Base-by-base conservation (phyloP, 2,329 filamentous ascomycete species). In the Ilyonectria robusta region DNA sequence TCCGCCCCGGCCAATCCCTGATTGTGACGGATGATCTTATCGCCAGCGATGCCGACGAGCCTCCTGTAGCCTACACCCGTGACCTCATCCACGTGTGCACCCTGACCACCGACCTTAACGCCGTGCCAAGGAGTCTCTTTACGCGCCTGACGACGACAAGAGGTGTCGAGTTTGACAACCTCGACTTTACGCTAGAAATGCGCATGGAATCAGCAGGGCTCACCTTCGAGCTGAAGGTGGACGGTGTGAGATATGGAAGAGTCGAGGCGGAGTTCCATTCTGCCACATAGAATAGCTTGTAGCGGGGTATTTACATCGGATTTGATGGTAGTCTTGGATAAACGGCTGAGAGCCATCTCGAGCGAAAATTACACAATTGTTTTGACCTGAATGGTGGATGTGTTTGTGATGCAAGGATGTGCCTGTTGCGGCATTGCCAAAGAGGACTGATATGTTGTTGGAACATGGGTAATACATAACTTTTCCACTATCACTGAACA, bases 171-270 rank as follows among this genome's bases (percentile, higher is more conserved):
- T 95, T 95, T 80, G 91, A 94, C 73, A 94, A 94, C 70, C 82
- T 95, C 33, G 92, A 95, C 76, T 95, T 95, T 67, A 93, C 92
- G 11, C 87, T 95, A 6, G 92, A 94, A 82, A 94, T 95, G 92
- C 91, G 91, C 72, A 92, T 95, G 48, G 91, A 94, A 76, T 93
- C 91, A 73, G 93, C 93, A 0, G 91, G 92, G 1, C 74, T 95
- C 65, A 89, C 91, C 2, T 95, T 95, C 79, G 92, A 95, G 81
- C 81, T 95, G 59, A 92, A 93, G 80, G 92, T 95, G 13, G 92
- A 94, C 76, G 92, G 92, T 0, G 89, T 93, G 17, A 85, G 92
- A 69, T 95, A 95, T 79, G 93, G 93, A 9, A 85, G 90, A 66
- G 93, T 95, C 1, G 90, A 93, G 76, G 92, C 92, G 0, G 92